phyloP scores from a whole-genome alignment of 352 stramenopile species.

The Thraustochytrium striatum region DNA sequence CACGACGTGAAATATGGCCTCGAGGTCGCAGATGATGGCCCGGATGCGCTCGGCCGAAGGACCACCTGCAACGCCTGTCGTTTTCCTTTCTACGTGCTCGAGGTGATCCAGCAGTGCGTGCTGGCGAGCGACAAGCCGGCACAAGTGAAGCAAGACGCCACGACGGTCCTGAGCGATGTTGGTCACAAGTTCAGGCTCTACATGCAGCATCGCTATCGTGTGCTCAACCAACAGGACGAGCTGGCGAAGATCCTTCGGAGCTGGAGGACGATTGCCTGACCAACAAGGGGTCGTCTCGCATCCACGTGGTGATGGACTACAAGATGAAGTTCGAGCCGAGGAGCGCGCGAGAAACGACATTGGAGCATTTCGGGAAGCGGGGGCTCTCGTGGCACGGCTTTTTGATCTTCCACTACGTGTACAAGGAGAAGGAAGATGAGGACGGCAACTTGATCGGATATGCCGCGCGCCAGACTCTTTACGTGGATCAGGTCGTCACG shows the following conservation, averaged over 20 bases:
- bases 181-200: background rate
- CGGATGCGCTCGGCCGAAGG: background rate
- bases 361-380: background rate
- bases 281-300: background rate
- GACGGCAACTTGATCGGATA: constrained; percentile 24
- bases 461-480: background rate
- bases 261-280: background rate
- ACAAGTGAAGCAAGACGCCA: background rate
- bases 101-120: background rate
- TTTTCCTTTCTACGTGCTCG: background rate
- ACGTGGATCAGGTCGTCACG: constrained; percentile 12
- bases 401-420: constrained; percentile 18
- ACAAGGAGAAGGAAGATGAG: too few species aligned
- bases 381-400: constrained; percentile 6
- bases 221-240: background rate
- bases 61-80: background rate
- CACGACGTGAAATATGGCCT: background rate
- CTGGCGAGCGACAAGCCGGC: background rate
- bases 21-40: background rate
- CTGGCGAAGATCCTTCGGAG: background rate
- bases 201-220: background rate
- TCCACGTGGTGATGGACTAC: background rate
- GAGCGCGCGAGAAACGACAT: background rate
- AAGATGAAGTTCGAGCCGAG: background rate
- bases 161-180: background rate